Evolutionary conservation across 345 rosid species (phyloP), one percentile per base, ranked within the genome.

Genomic region (Rhodamnia argentea): DNA sequence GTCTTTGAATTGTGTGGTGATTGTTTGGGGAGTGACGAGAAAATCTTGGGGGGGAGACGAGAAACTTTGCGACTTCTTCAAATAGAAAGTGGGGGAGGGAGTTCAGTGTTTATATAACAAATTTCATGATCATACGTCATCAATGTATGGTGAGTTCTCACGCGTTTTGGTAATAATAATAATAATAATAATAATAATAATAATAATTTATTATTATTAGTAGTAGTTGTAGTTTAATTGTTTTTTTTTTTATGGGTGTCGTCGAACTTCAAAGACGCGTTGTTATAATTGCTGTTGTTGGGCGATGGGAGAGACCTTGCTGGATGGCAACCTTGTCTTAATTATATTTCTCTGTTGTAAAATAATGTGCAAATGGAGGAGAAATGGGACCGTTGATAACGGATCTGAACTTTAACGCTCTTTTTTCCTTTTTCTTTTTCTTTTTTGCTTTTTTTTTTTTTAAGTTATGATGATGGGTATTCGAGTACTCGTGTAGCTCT

Each of bases 241-340:
- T 83, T 15, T 27, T 52, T 23, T 83, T 20, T 9, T 37, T 24
- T 8, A 18, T 37, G 10, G 16, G 9, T 13, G 6, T 78, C 20
- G 6, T 78, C 13, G 13, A 16, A 16, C 57, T 76, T 60, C 88
- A 85, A 86, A 59, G 85, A 89, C 93, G 92, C 93, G 94, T 89
- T 83, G 86, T 83, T 51, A 86, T 91, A 60, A 90, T 89, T 86
- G 87, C 84, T 82, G 87, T 85, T 83, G 90, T 86, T 86, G 62
- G 47, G 6, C 4, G 40, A 60, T 27, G 74, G 74, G 40, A n/a
- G 74, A 27, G 74, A 60, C 37, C 40, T 60, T 27, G 40, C 27
- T 60, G 40, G 54, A 5, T 32, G 78, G 78, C 78, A 22, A 4
- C 13, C 78, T 64, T 64, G 11, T 16, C 44, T 64, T 64, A 16